Evolutionary conservation across 2,329 filamentous ascomycete genomes (phyloP).

Genomic region (Neonectria sp.): DNA sequence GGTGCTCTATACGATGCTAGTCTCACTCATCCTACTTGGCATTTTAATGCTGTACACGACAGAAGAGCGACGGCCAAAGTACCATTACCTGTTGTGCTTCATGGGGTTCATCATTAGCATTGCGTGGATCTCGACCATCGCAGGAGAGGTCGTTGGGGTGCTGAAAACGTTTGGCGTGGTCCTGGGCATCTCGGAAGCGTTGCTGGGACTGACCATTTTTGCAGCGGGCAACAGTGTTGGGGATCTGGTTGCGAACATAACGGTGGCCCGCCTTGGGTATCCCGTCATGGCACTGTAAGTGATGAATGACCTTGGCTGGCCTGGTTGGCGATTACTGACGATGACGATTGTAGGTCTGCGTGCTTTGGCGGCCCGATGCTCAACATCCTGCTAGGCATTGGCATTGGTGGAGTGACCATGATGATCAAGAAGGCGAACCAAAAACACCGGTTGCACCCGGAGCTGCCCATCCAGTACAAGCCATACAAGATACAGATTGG

Average conservation of each 20-base stretch:
- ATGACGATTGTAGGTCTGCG: conserved; percentile 72
- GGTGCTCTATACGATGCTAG: conserved; percentile 75
- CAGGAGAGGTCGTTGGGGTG: conserved; percentile 94
- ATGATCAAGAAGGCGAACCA: conserved; percentile 79
- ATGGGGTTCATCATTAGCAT: conserved; percentile 93
- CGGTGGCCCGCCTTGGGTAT: conserved; percentile 91
- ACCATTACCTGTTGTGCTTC: conserved; percentile 86
- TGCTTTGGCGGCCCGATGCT: conserved; percentile 99
- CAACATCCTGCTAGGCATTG: conserved; percentile 95
- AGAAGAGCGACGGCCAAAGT: conserved; percentile 76
- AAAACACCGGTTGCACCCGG: conserved; percentile 77
- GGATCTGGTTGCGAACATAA: conserved; percentile 94
- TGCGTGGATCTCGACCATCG: conserved; percentile 96
- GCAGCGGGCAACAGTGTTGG: conserved; percentile 96
- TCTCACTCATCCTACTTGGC: conserved; percentile 77
- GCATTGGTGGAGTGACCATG: conserved; percentile 92
- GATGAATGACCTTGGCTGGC: neutral
- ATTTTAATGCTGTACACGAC: conserved; percentile 79
- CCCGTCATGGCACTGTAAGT: conserved; percentile 91
- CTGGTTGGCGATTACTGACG: conserved; percentile 25
- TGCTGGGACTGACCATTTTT: conserved; percentile 95
- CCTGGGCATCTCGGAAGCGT: conserved; percentile 92
- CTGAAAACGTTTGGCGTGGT: conserved; percentile 95
- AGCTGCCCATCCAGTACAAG: conserved; percentile 75
- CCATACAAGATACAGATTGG: conserved; percentile 89